phyloP scores from a whole-genome alignment of 2,329 filamentous ascomycete genomes.

The Esteya vermicola region DNA sequence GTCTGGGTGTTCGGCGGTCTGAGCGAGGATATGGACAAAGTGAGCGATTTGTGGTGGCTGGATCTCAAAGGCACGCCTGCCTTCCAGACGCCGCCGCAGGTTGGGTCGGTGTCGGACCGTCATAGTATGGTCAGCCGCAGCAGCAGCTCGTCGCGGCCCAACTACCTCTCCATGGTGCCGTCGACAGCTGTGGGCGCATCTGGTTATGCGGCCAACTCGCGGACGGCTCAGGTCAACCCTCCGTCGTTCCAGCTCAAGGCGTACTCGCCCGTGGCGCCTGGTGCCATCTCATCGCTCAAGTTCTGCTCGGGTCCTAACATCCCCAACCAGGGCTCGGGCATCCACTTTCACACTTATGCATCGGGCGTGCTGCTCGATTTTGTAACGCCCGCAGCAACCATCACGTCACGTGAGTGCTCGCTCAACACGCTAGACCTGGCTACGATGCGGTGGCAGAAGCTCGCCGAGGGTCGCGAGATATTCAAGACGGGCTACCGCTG shows the following conservation, averaged over 20 bases:
- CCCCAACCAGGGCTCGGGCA: constrained; percentile 77
- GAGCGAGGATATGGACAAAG: constrained; percentile 93
- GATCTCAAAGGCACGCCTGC: constrained; percentile 84
- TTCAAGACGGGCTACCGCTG: constrained; percentile 87
- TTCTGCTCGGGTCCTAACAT: constrained; percentile 80
- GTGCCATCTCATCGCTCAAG: constrained; percentile 76
- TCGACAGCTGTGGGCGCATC: constrained; percentile 41
- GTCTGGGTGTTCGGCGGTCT: constrained; percentile 96
- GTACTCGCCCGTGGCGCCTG: constrained; percentile 76
- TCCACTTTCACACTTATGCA: constrained; percentile 90
- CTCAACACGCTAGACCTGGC: constrained; percentile 79
- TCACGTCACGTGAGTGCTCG: constrained; percentile 75
- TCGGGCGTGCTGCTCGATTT: constrained; percentile 89
- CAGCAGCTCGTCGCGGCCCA: constrained; percentile 18
- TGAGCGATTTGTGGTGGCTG: constrained; percentile 92
- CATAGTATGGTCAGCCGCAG: constrained; percentile 6
- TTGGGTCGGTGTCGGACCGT: constrained; percentile 36
- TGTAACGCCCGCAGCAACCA: constrained; percentile 80
- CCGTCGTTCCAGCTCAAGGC: constrained; percentile 51
- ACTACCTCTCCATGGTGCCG: constrained; percentile 31
- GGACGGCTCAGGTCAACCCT: constrained; percentile 51
- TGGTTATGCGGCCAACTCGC: constrained; percentile 54
- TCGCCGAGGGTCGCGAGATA: constrained; percentile 87
- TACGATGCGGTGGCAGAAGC: constrained; percentile 81
- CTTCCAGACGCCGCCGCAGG: constrained; percentile 54